Conservation (phyloP, 441 rosid genomes). For the Gossypium laxum region DNA sequence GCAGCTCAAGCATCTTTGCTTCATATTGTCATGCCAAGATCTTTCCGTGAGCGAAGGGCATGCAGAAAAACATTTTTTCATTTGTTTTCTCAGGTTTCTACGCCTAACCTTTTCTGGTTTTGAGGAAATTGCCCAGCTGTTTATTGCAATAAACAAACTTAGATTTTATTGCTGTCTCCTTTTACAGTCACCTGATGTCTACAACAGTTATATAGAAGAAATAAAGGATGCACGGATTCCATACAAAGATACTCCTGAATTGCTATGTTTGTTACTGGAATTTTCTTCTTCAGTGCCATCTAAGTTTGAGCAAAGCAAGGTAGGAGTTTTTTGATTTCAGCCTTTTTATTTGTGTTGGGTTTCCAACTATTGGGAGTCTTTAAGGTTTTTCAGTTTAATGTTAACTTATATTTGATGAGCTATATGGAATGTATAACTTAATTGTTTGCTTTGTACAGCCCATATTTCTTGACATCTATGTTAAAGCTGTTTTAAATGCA, state of each 20-base stretch:
- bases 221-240: conserved; percentile 59
- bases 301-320: conserved; percentile 60
- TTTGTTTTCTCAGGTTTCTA: conserved; percentile 60
- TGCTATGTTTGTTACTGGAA: conserved; percentile 56
- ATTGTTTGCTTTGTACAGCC: conserved; percentile 47
- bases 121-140: neutral
- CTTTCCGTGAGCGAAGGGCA: conserved; percentile 62
- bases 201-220: conserved; percentile 50
- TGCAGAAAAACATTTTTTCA: conserved; percentile 51
- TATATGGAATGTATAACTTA: conserved; percentile 12
- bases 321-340: conserved; percentile 18
- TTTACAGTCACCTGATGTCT: conserved; percentile 59
- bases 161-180: conserved; percentile 12
- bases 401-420: conserved; percentile 1
- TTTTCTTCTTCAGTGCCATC: conserved; percentile 41
- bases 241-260: conserved; percentile 61
- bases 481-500: conserved; percentile 69
- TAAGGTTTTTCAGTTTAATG: neutral
- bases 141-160: neutral
- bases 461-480: conserved; percentile 65
- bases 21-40: conserved; percentile 47
- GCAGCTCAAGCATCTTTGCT: conserved; percentile 69
- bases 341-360: conserved; percentile 4
- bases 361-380: neutral
- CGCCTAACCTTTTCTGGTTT: conserved; percentile 1